Evolutionary conservation across 2,329 filamentous ascomycete species (phyloP).

Genomic region (Aspergillus chevalieri): DNA sequence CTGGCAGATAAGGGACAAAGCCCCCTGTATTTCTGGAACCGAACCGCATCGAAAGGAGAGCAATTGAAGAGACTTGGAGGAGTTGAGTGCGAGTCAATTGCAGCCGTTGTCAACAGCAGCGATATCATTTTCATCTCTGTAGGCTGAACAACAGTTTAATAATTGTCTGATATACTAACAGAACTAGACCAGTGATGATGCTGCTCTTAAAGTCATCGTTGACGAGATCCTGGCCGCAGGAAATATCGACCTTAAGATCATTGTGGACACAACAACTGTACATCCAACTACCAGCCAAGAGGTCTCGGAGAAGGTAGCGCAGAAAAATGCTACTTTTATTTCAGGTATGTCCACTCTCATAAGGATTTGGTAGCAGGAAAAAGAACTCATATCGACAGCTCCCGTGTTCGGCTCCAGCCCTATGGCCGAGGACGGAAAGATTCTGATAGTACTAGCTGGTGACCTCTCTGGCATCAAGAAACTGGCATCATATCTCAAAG

Average conservation of each 20-base stretch:
- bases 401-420: neutral
- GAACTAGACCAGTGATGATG: neutral
- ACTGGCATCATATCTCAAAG: slow-evolving; percentile 1
- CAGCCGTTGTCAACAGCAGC: neutral
- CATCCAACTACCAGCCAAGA: neutral
- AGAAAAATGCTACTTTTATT: neutral
- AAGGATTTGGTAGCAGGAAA: too few species aligned
- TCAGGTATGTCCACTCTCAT: neutral
- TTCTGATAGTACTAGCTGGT: neutral
- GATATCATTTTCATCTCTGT: neutral
- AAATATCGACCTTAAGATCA: neutral
- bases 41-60: neutral
- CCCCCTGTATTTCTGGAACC: neutral
- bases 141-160: neutral
- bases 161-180: neutral
- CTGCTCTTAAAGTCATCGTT: neutral
- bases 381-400: neutral
- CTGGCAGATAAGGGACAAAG: neutral
- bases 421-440: neutral
- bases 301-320: neutral
- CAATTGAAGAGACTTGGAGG: neutral
- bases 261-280: neutral
- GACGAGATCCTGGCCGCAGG: neutral
- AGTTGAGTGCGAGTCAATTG: neutral
- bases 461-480: neutral